Evolutionary conservation across 2,329 filamentous ascomycete species (phyloP).

Genomic region (Penicillium polonicum): DNA sequence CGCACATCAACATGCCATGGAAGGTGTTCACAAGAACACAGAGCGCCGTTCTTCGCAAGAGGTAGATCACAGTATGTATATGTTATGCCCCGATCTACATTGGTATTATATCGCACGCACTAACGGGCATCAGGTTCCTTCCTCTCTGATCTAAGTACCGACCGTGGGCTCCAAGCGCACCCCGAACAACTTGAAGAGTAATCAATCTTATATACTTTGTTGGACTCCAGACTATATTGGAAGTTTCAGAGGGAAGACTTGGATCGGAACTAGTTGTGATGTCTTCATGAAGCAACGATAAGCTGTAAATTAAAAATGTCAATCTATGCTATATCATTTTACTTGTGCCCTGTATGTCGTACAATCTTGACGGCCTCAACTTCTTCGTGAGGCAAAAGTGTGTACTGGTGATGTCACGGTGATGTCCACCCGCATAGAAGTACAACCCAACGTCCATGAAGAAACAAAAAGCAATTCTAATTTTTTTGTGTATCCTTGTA

Average conservation of each 20-base stretch:
- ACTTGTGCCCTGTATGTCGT: not conserved
- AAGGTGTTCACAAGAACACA: slow-evolving; percentile 19
- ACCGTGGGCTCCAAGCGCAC: slow-evolving; percentile 7
- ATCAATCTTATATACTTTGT: not conserved
- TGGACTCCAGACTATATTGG: not conserved
- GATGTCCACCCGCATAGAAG: not conserved
- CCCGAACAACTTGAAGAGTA: slow-evolving; percentile 5
- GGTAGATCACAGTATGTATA: slow-evolving; percentile 15
- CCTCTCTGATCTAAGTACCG: slow-evolving; percentile 5
- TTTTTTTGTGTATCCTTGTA: not conserved
- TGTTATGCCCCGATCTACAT: not conserved
- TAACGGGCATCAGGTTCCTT: not conserved
- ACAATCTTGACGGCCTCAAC: not conserved
- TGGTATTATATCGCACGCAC: not conserved
- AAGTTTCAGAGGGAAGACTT: not conserved
- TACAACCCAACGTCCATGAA: not conserved
- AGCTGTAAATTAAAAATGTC: not conserved
- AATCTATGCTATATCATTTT: not conserved
- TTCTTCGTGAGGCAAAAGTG: not conserved
- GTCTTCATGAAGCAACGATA: not conserved
- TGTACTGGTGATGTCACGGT: not conserved
- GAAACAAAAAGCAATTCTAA: too few species aligned
- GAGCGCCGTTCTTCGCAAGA: slow-evolving; percentile 16
- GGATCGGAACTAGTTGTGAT: not conserved
- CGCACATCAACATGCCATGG: slow-evolving; percentile 23